phyloP scores from a whole-genome alignment of 768 basidiomycete species.

The Amanita rimosa region DNA sequence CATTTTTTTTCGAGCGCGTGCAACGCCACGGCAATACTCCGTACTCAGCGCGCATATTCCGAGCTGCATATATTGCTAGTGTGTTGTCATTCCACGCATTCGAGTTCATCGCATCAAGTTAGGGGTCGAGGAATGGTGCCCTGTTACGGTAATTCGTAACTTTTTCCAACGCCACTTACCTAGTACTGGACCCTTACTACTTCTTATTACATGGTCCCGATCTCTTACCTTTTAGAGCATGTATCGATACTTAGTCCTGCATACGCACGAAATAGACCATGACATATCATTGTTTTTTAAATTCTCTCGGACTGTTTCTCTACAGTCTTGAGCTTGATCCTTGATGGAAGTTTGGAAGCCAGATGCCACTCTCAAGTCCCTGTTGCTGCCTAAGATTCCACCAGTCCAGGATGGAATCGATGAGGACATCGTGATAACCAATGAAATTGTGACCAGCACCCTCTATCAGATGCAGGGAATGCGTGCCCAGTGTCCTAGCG shows the following conservation, averaged over 20 bases:
- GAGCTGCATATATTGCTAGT: background rate
- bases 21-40: background rate
- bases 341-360: constrained; percentile 39
- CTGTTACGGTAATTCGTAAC: background rate
- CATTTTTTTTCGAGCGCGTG: background rate
- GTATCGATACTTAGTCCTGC: background rate
- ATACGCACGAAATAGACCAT: background rate
- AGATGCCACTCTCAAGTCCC: constrained; percentile 49
- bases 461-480: constrained; percentile 60
- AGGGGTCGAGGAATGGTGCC: no score
- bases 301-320: background rate
- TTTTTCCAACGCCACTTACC: background rate
- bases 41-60: background rate
- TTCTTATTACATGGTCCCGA: background rate
- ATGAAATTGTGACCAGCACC: constrained; percentile 74
- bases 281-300: background rate
- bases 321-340: background rate
- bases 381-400: constrained; percentile 35
- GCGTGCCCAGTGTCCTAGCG: constrained; percentile 49
- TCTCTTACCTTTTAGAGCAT: background rate
- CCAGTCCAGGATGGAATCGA: constrained; percentile 62
- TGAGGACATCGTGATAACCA: constrained; percentile 56
- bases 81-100: background rate
- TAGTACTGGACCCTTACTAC: background rate
- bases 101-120: background rate